Evolutionary conservation across 2,329 filamentous ascomycete species (phyloP).

Genomic region (Exophiala lecanii-corni): DNA sequence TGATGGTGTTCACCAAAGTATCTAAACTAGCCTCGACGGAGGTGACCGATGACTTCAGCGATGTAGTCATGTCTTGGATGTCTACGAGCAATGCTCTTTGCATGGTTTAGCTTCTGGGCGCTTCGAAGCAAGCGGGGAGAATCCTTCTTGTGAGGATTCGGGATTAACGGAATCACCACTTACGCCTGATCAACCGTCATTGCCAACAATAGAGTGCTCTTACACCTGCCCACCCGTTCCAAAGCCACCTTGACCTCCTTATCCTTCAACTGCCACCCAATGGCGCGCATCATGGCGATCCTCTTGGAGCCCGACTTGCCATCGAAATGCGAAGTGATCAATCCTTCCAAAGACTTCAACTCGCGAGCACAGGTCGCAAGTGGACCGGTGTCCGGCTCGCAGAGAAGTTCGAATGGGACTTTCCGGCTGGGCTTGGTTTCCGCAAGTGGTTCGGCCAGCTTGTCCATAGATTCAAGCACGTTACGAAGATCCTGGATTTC

Average conservation of each 20-base stretch:
- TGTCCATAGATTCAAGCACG: slow-evolving; percentile 2
- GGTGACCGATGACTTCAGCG: neutral
- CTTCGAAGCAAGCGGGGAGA: too few relatives aligned
- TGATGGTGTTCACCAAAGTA: neutral
- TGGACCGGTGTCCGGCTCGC: neutral
- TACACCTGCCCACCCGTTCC: slow-evolving; percentile 3
- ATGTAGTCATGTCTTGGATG: slow-evolving; percentile 1
- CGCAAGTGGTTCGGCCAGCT: neutral
- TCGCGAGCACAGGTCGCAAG: neutral
- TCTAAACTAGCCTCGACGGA: neutral
- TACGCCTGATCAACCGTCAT: slow-evolving; percentile 1
- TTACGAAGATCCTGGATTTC: slow-evolving; percentile 1
- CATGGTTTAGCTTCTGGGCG: too few relatives aligned
- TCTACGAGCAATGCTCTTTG: slow-evolving; percentile 1
- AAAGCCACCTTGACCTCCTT: neutral
- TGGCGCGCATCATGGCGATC: neutral
- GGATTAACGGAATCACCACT: too few relatives aligned
- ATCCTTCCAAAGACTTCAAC: neutral
- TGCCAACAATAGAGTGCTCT: slow-evolving; percentile 2
- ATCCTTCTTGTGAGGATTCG: too few relatives aligned
- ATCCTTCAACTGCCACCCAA: slow-evolving; percentile 3
- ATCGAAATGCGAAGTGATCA: neutral
- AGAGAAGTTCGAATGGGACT: neutral
- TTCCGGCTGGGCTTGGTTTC: neutral
- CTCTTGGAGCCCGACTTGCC: neutral